Evolutionary conservation across 352 stramenopile genomes (phyloP).

Genomic region (Peronosclerospora sorghi): DNA sequence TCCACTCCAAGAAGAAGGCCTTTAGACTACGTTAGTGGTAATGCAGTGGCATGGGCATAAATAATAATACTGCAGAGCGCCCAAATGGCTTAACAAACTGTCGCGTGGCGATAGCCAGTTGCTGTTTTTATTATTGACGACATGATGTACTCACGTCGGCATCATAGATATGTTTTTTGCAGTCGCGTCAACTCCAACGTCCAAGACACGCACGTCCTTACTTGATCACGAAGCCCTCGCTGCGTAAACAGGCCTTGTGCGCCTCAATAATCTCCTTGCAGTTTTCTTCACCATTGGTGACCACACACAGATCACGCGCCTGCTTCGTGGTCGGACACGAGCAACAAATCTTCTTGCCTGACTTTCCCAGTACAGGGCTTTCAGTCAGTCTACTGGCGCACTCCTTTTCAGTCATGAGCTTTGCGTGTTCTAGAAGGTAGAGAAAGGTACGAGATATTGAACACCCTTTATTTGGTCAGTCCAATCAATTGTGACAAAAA

Average conservation of each 20-base stretch:
- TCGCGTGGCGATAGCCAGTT: not conserved
- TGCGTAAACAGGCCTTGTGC: constrained; percentile 94
- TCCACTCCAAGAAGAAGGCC: constrained; percentile 48
- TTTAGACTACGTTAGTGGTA: constrained; percentile 31
- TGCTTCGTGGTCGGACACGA: constrained; percentile 96
- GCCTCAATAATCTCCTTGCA: constrained; percentile 95
- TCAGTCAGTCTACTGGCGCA: constrained; percentile 13
- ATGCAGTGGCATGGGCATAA: no score
- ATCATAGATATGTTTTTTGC: constrained; percentile 24
- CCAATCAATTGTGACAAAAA: no score
- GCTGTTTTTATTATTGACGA: constrained; percentile 13
- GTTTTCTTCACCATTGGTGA: constrained; percentile 84
- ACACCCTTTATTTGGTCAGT: no score
- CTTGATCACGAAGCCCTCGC: constrained; percentile 93
- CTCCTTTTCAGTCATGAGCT: constrained; percentile 40
- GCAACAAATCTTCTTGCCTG: constrained; percentile 97
- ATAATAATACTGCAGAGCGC: no score
- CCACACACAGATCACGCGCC: constrained; percentile 86
- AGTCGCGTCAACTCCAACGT: no score
- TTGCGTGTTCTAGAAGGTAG: no score
- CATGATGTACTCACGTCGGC: constrained; percentile 3
- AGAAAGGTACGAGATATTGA: no score
- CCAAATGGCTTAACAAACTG: no score
- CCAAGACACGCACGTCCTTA: constrained; percentile 19
- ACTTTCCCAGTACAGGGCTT: constrained; percentile 80